These are phyloP conservation scores for Entomortierella lignicola DNA, from an alignment of 192 early-diverging fungal species.

Conservation along the genomic window DNA sequence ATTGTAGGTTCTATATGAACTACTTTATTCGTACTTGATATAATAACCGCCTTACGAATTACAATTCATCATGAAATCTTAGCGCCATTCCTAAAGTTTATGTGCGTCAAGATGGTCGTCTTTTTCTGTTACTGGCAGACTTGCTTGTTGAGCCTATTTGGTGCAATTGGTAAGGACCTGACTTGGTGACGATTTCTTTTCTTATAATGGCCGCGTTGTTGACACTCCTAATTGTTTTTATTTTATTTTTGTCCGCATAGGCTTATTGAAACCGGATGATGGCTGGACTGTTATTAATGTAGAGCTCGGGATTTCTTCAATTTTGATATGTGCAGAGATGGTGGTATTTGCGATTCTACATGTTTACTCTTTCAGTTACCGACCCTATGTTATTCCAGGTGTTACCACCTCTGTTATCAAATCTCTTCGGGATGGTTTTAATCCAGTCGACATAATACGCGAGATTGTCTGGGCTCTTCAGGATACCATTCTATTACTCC, in stretches of 20 bases:
- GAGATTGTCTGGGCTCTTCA: constrained; percentile 45
- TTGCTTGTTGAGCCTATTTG: constrained; percentile 27
- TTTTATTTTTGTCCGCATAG: constrained; percentile 3
- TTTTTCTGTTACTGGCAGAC: constrained; percentile 50
- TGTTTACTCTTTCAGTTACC: constrained; percentile 52
- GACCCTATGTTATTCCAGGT: constrained; percentile 33
- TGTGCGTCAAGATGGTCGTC: constrained; percentile 55
- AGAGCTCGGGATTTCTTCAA: constrained; percentile 38
- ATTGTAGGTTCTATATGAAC: too few species aligned
- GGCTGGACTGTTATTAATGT: constrained; percentile 49
- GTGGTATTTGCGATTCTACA: constrained; percentile 53
- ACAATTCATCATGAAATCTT: not conserved
- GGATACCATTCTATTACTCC: constrained; percentile 28
- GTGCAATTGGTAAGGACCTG: constrained; percentile 41
- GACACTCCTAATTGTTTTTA: not conserved
- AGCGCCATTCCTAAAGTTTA: constrained; percentile 54
- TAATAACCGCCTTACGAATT: too few species aligned
- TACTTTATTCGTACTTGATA: too few species aligned
- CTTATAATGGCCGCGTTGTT: too few species aligned
- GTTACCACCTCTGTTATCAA: constrained; percentile 12
- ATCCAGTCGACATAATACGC: constrained; percentile 51
- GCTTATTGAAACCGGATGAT: constrained; percentile 19
- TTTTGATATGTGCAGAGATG: constrained; percentile 55
- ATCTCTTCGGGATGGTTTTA: constrained; percentile 46
- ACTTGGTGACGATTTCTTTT: too few species aligned